Conservation (phyloP, 768 basidiomycete species). For the Lentinula edodes region DNA sequence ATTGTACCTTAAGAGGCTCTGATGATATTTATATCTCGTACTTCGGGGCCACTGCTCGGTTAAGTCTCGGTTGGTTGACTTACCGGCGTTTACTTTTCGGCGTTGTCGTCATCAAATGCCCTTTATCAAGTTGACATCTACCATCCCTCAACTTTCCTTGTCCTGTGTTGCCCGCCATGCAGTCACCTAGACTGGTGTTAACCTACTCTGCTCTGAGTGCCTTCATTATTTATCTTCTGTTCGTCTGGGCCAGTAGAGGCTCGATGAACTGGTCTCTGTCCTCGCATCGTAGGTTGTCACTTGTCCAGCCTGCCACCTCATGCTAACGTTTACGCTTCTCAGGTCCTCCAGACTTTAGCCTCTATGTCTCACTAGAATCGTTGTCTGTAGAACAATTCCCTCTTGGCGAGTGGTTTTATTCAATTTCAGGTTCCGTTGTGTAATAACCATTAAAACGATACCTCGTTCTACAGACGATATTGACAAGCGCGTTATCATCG, state of each 20-base stretch:
- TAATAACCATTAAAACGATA: background rate
- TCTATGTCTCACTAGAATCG: conserved; percentile 35
- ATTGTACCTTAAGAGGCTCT: no score
- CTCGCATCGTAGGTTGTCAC: background rate
- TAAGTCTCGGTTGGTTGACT: no score
- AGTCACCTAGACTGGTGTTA: background rate
- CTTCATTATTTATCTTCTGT: background rate
- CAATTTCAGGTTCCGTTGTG: no score
- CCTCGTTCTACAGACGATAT: conserved; percentile 35
- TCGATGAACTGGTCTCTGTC: background rate
- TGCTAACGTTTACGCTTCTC: background rate
- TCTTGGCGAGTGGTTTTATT: conserved; percentile 31
- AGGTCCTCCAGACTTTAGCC: conserved; percentile 47
- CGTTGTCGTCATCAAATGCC: no score
- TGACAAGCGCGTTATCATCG: conserved; percentile 56
- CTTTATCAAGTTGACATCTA: background rate
- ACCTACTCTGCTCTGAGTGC: background rate
- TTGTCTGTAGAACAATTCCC: conserved; percentile 49
- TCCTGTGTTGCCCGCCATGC: background rate
- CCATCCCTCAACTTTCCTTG: background rate
- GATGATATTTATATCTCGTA: no score
- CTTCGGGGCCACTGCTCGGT: no score
- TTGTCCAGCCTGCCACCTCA: background rate
- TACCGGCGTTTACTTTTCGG: no score
- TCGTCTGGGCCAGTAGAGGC: background rate